These are phyloP conservation scores for Kazachstania africana DNA, from an alignment of 805 yeast species.

Conservation along the genomic window DNA sequence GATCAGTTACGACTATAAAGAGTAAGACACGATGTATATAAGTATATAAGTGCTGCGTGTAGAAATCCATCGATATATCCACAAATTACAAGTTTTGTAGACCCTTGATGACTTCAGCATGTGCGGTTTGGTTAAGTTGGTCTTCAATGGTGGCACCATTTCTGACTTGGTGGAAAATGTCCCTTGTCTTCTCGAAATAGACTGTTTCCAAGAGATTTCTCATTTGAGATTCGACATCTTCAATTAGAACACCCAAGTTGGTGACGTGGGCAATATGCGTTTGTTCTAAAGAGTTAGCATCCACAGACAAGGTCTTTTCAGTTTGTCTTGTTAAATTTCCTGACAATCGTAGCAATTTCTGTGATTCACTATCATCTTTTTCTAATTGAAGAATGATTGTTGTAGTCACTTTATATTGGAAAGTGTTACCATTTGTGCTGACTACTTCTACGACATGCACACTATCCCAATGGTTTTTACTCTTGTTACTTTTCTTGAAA, in stretches of 20 bases:
- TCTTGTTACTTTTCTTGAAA: constrained; percentile 47
- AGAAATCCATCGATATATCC: background rate
- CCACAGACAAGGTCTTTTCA: constrained; percentile 36
- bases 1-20: too few relatives aligned
- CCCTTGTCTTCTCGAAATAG: constrained; percentile 89
- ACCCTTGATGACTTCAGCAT: constrained; percentile 28
- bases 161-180: constrained; percentile 65
- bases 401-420: constrained; percentile 66
- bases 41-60: too few relatives aligned
- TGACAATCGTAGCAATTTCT: constrained; percentile 38
- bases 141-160: constrained; percentile 18
- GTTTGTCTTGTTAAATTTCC: constrained; percentile 84
- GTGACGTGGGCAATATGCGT: constrained; percentile 61
- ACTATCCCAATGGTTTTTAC: constrained; percentile 71
- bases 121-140: constrained; percentile 19
- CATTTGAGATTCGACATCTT: constrained; percentile 77
- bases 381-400: constrained; percentile 73
- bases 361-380: constrained; percentile 12
- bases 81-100: constrained; percentile 13
- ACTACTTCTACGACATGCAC: constrained; percentile 81
- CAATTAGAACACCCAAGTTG: constrained; percentile 75
- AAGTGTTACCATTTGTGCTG: constrained; percentile 26
- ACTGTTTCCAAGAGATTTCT: constrained; percentile 86
- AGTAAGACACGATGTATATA: too few relatives aligned
- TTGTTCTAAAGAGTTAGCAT: constrained; percentile 15